Base-by-base conservation (phyloP, 2,329 filamentous ascomycete species). In the Clonostachys rosea region DNA sequence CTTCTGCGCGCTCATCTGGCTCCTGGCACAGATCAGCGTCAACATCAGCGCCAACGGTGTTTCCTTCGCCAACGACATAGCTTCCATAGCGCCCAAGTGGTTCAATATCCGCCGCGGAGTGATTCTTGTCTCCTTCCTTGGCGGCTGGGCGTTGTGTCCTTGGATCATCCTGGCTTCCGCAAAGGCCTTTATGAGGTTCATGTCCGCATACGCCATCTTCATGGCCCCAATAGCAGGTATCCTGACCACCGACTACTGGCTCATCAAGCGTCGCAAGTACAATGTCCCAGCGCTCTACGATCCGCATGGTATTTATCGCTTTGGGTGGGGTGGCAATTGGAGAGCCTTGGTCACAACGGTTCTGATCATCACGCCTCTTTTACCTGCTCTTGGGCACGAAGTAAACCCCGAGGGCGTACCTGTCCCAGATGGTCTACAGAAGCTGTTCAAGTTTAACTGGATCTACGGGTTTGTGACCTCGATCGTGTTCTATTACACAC, bases 281-380 rank as follows among this genome's bases (percentile, higher is more conserved):
- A 67, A 74, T 50, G 61, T 73, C 33, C 67, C 65, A 2, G 68
- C 64, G 12, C 56, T 74, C 35, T 74, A 74, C 56, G 56, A 67
- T 42, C 67, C 66, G 7, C 52, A 61, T 24, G 68, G 69, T 44
- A 65, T 65, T 45, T 73, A 73, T 52, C 60, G 63, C 41, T 70
- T 61, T 54, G 45, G 47, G 10, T 42, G 47, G 10, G 63, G 65
- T 13, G 48, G 57, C 41, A 66, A 67, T 48, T 64, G 60, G 59
- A 54, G 65, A n/a, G 63, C 64, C 14, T 52, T 61, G 12, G 16
- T 55, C 7, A 51, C 61, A 39, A 63, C 56, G 16, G 51, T 59
- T 11, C 42, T 55, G 34, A 57, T 30, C 16, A 43, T 43, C 12
- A n/a, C 33, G 12, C 40, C 40, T 18, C 40, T 42, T n/a, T 30